These are phyloP conservation scores for Rhynchosporium agropyri DNA, from an alignment of 2,329 filamentous ascomycete species.

Conservation along the genomic window DNA sequence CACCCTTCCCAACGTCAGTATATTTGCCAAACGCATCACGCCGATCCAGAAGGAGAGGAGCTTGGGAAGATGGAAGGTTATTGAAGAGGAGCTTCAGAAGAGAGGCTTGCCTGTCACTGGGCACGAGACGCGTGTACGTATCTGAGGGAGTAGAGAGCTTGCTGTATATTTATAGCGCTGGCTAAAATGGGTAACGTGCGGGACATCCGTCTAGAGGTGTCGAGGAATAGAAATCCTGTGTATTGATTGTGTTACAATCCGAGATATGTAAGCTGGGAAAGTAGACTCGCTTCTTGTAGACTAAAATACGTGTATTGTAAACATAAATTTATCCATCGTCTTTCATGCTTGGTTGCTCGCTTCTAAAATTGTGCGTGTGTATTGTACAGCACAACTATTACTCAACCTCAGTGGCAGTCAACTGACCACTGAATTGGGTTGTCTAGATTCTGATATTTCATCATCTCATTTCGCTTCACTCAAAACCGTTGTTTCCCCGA, in stretches of 20 bases:
- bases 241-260: conserved; percentile 4
- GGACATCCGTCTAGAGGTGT: background rate
- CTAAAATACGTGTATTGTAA: background rate
- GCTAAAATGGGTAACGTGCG: background rate
- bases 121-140: conserved; percentile 9
- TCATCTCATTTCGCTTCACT: too few relatives aligned
- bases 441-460: too few relatives aligned
- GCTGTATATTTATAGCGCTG: background rate
- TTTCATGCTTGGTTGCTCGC: background rate
- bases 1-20: conserved; percentile 68
- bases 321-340: background rate
- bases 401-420: too few relatives aligned
- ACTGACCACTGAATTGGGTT: too few relatives aligned
- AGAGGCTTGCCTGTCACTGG: conserved; percentile 62
- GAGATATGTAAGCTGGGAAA: background rate
- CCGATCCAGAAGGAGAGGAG: conserved; percentile 72
- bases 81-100: conserved; percentile 68
- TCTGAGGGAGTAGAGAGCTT: background rate
- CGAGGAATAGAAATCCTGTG: background rate
- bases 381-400: too few relatives aligned
- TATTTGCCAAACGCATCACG: conserved; percentile 66
- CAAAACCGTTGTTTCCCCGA: too few relatives aligned
- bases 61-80: conserved; percentile 78
- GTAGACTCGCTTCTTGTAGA: background rate
- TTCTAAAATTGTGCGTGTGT: too few relatives aligned